These are phyloP conservation scores for Rubia balearica DNA, from an alignment of 305 asterid species.

Conservation along the genomic window DNA sequence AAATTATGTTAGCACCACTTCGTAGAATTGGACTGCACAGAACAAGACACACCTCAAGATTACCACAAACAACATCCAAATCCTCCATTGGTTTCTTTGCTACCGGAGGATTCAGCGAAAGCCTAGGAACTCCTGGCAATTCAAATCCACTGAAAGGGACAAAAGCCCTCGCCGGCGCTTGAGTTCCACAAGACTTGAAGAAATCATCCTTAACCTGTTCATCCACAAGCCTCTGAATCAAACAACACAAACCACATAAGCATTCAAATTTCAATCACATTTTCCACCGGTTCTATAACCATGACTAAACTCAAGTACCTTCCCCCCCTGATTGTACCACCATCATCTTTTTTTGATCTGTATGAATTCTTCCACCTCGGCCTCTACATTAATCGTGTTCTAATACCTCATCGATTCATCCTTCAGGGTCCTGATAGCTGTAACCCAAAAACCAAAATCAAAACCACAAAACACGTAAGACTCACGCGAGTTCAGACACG, in stretches of 20 bases:
- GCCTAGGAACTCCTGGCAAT: constrained; percentile 18
- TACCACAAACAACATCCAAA: constrained; percentile 11
- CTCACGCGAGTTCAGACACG: background rate
- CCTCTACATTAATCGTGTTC: constrained; percentile 32
- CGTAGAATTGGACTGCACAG: too few relatives aligned
- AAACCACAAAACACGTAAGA: background rate
- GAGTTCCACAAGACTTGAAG: constrained; percentile 12
- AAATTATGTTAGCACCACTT: too few relatives aligned
- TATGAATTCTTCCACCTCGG: constrained; percentile 68
- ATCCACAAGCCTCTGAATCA: constrained; percentile 31
- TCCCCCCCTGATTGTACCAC: constrained; percentile 17
- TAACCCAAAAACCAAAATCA: constrained; percentile 14
- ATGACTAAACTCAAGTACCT: constrained; percentile 30
- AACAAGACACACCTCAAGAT: constrained; percentile 19
- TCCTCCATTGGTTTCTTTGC: constrained; percentile 20
- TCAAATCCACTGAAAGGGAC: constrained; percentile 19
- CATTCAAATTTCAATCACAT: background rate
- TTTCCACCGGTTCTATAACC: background rate
- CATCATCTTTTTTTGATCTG: constrained; percentile 54
- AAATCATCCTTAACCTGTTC: constrained; percentile 17
- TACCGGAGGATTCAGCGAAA: constrained; percentile 25
- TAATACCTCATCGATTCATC: constrained; percentile 33
- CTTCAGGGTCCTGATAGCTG: constrained; percentile 38
- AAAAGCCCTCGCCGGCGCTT: constrained; percentile 7
- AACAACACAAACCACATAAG: constrained; percentile 1